Conservation (phyloP, 2,329 filamentous ascomycete genomes). For the Byssochlamys sp. region DNA sequence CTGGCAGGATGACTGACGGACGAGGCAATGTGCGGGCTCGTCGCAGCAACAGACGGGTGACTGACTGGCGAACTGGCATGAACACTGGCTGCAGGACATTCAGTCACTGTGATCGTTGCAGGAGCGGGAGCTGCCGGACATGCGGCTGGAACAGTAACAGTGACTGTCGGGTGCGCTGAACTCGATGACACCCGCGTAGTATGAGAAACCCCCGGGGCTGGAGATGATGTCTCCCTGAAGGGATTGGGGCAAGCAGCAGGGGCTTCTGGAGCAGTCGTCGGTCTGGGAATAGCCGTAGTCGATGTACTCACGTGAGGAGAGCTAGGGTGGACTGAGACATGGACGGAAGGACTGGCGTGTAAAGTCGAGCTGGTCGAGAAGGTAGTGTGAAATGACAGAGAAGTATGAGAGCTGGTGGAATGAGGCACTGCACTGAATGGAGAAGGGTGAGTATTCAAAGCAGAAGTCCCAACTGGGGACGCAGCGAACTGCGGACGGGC, state of each 20-base stretch:
- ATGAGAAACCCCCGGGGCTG: background rate
- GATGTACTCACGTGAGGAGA: background rate
- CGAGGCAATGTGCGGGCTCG: background rate
- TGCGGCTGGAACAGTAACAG: background rate
- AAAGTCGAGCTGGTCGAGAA: background rate
- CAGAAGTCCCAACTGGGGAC: background rate
- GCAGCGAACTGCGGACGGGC: background rate
- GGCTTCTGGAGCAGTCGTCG: background rate
- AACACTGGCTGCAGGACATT: background rate
- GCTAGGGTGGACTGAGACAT: background rate
- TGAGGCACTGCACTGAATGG: background rate
- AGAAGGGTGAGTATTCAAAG: background rate
- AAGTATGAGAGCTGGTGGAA: background rate
- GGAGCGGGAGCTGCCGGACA: background rate
- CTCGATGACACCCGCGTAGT: background rate
- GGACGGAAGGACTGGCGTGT: background rate
- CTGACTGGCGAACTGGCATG: background rate
- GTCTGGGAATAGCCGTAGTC: background rate
- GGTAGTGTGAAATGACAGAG: background rate
- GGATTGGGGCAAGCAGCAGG: background rate
- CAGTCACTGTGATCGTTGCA: background rate
- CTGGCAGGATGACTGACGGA: background rate
- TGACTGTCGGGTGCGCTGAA: background rate
- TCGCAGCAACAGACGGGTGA: background rate
- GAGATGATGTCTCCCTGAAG: background rate